These are phyloP conservation scores for Arctostaphylos glauca DNA, from an alignment of 148 eudicot species.

Conservation along the genomic window DNA sequence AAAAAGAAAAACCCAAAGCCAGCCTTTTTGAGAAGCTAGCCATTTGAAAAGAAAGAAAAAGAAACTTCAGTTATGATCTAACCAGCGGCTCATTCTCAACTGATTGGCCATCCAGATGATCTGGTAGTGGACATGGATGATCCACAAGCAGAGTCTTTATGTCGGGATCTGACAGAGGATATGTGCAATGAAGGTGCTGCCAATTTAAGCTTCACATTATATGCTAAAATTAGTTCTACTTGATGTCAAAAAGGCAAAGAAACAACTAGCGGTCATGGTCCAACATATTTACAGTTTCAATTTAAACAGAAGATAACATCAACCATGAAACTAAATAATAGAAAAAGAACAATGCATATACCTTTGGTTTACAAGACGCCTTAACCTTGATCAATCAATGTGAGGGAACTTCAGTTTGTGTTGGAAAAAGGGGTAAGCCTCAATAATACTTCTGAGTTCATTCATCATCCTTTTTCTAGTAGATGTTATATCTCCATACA, in stretches of 20 bases:
- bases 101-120: slow-evolving; percentile 7
- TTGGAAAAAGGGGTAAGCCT: slow-evolving; percentile 17
- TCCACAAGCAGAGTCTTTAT: slow-evolving; percentile 25
- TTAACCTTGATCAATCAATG: slow-evolving; percentile 17
- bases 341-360: not conserved
- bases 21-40: not conserved
- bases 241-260: not conserved
- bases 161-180: slow-evolving; percentile 26
- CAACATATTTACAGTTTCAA: not conserved
- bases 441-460: slow-evolving; percentile 18
- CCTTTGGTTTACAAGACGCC: slow-evolving; percentile 27
- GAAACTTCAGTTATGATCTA: slow-evolving; percentile 3
- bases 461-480: slow-evolving; percentile 17
- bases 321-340: not conserved
- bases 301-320: not conserved
- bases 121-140: slow-evolving; percentile 23
- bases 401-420: slow-evolving; percentile 24
- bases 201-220: slow-evolving; percentile 24
- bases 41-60: not conserved
- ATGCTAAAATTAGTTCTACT: not conserved
- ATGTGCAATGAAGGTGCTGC: slow-evolving; percentile 32
- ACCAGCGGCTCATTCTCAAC: slow-evolving; percentile 12
- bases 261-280: not conserved
- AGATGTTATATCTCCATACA: slow-evolving; percentile 17
- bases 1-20: too few relatives aligned